A percentile compares a stretch with the other conserved stretches of the same genome.
Conservation (phyloP, 352 stramenopile genomes). For the Phytophthora fragariae region DNA sequence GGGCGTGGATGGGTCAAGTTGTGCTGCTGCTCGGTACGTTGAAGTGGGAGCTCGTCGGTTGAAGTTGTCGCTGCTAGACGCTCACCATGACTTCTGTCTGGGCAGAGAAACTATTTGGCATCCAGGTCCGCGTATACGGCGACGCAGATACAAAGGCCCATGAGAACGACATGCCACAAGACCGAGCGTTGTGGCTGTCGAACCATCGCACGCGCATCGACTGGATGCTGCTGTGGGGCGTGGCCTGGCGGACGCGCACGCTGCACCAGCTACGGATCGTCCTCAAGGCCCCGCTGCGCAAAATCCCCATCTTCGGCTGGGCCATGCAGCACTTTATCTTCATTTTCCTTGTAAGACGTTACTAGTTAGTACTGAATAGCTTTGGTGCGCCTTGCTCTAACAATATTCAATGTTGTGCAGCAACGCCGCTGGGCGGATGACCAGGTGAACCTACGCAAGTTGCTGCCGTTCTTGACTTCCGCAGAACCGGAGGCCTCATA, state of each 20-base stretch:
- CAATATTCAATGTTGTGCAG: constrained; percentile 22
- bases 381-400: neutral
- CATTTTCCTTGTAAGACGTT: constrained; percentile 68
- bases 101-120: constrained; percentile 68
- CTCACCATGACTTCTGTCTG: constrained; percentile 23
- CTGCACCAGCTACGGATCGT: constrained; percentile 74
- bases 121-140: constrained; percentile 67
- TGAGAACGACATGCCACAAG: constrained; percentile 48
- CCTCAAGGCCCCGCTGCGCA: constrained; percentile 78
- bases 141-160: constrained; percentile 65
- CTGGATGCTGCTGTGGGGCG: constrained; percentile 86
- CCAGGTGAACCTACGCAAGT: constrained; percentile 52
- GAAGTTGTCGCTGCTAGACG: constrained; percentile 30
- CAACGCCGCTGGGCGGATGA: constrained; percentile 75
- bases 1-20: constrained; percentile 79
- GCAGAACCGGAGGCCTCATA: constrained; percentile 68
- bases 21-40: constrained; percentile 63
- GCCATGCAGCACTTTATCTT: constrained; percentile 90
- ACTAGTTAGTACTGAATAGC: neutral
- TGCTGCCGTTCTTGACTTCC: constrained; percentile 63
- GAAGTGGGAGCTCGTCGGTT: neutral
- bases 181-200: constrained; percentile 75
- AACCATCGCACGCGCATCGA: constrained; percentile 89
- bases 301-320: constrained; percentile 84
- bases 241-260: constrained; percentile 61